Evolutionary conservation across 2,329 filamentous ascomycete species (phyloP), one percentile per base, ranked within the genome.

Genomic region (Neonectria punicea): DNA sequence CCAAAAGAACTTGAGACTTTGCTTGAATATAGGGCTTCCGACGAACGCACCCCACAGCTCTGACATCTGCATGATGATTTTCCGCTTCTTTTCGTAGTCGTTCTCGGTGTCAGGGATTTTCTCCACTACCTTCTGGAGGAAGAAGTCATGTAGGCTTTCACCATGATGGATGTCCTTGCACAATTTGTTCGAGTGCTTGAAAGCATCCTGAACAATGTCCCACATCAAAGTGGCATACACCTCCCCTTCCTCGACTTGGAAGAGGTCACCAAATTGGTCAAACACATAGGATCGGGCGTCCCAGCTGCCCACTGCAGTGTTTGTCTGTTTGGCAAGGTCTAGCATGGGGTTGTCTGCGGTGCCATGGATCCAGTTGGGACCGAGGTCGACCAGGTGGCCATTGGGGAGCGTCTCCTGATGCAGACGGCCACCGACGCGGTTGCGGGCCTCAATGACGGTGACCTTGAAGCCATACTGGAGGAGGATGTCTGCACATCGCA

Each of bases 291-390:
- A 85, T 5, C 80, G 81, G 7, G 83, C 82, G 51, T 90, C 87
- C 79, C 82, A 84, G 60, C 74, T 79, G 13, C 82, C 80, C 2
- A 82, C 75, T 0, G 76, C 72, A 0, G 86, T 92, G 1, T 82
- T 79, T 0, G 90, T 92, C 67, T 86, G 80, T 68, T 84, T 86
- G 13, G 90, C 90, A 18, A 93, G 80, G 47, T 91, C 87, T 43
- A 90, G 77, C 16, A 93, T 91, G 0, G 91, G 90, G 73, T 93
- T 94, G 67, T 89, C 83, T 1, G 87, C 81, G 6, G 90, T 92
- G 36, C 92, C 91, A 65, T 94, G 91, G 56, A 94, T 92, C 91
- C 91, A 94, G 72, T 93, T 94, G n/a, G 91, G 90, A 0, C 92
- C 92, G 34, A 86, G 77, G 68, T 89, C 87, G n/a, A 87, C 82